phyloP scores from a whole-genome alignment of 2,329 filamentous ascomycete species.

The Fusarium beomiforme region DNA sequence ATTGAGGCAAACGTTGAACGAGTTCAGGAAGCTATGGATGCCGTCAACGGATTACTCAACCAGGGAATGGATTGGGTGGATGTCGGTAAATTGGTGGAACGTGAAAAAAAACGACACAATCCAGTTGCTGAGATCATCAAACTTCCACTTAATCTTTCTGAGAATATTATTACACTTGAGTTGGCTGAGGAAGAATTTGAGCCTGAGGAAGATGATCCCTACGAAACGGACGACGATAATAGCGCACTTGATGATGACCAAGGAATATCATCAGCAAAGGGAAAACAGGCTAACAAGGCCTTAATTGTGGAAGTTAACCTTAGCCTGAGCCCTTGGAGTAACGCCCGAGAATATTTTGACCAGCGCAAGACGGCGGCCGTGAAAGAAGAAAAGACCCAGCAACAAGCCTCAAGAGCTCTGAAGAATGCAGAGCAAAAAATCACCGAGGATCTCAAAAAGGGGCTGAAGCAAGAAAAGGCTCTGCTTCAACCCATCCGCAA shows the following conservation, averaged over 20 bases:
- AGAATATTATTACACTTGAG: slow-evolving; percentile 85
- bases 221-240: slow-evolving; percentile 76
- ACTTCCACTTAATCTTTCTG: slow-evolving; percentile 86
- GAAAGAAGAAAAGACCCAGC: slow-evolving; percentile 87
- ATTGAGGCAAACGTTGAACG: slow-evolving; percentile 91
- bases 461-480: slow-evolving; percentile 90
- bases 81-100: slow-evolving; percentile 86
- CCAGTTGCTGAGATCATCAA: slow-evolving; percentile 88
- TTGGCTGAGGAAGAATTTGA: slow-evolving; percentile 76
- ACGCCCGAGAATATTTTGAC: slow-evolving; percentile 91
- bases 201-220: slow-evolving; percentile 66
- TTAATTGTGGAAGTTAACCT: slow-evolving; percentile 88
- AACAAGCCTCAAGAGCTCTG: slow-evolving; percentile 83
- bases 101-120: slow-evolving; percentile 83
- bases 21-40: slow-evolving; percentile 91
- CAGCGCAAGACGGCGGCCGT: slow-evolving; percentile 84
- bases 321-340: slow-evolving; percentile 82
- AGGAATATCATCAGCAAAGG: slow-evolving; percentile 49
- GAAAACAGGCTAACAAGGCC: slow-evolving; percentile 59
- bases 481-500: slow-evolving; percentile 83
- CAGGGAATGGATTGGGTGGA: slow-evolving; percentile 99
- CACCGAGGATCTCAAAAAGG: slow-evolving; percentile 83
- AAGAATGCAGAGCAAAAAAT: slow-evolving; percentile 94
- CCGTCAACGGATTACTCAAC: slow-evolving; percentile 88
- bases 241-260: slow-evolving; percentile 50